Conservation (phyloP, 2,329 filamentous ascomycete species). For the Cadophora gregata region DNA sequence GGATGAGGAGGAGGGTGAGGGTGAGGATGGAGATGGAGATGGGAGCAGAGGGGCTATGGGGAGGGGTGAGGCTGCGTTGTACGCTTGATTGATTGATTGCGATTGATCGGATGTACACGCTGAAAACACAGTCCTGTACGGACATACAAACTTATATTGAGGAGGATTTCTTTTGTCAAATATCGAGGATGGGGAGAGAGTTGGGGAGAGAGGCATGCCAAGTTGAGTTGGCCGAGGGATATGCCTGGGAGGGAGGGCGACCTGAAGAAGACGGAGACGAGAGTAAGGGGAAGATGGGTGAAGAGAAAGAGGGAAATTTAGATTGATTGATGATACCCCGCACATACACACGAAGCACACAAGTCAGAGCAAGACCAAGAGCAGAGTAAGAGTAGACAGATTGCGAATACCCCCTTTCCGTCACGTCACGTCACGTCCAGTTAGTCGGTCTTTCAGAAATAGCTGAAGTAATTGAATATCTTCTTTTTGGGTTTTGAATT, state of each 20-base stretch:
- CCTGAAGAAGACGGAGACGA: neutral
- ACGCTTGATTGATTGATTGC: neutral
- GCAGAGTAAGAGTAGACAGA: neutral
- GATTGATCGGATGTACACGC: neutral
- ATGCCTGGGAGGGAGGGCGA: neutral
- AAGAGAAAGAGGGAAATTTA: neutral
- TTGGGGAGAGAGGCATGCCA: neutral
- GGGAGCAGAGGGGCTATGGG: neutral
- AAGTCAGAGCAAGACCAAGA: too few species aligned
- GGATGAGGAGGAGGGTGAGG: conserved; percentile 40
- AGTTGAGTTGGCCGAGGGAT: neutral
- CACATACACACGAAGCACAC: neutral
- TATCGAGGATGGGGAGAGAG: neutral
- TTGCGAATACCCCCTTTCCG: neutral
- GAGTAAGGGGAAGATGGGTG: neutral
- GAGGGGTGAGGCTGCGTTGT: neutral
- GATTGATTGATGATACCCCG: neutral
- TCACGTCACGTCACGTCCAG: too few species aligned
- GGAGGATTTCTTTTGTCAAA: conserved; percentile 15
- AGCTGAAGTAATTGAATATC: too few species aligned
- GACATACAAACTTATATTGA: neutral
- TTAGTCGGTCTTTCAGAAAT: too few species aligned
- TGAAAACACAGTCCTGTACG: neutral
- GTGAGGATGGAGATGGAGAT: neutral
- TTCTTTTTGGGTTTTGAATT: too few species aligned